phyloP scores from a whole-genome alignment of 1,284 basidiomycete species.

The Cutaneotrichosporon sp. region DNA sequence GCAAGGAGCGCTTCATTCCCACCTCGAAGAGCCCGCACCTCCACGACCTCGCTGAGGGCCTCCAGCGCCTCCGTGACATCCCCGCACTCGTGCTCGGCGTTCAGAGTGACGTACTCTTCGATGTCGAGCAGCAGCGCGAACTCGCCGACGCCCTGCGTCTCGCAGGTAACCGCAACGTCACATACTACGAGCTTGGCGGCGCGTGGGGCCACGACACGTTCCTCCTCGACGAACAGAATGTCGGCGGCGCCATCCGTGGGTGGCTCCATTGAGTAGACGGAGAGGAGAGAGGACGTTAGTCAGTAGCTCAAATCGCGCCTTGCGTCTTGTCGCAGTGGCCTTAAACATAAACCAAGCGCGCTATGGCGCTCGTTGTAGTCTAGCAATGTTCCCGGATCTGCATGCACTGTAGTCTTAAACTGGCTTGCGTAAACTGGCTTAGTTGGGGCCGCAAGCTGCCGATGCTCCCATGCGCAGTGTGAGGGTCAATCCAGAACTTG shows the following conservation, averaged over 20 bases:
- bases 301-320: background rate
- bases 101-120: slow-evolving; percentile 94
- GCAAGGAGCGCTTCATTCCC: slow-evolving; percentile 56
- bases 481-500: no score
- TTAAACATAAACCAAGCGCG: background rate
- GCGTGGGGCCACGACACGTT: slow-evolving; percentile 99
- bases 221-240: slow-evolving; percentile 75
- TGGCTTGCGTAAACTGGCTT: no score
- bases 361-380: background rate
- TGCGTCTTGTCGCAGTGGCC: background rate
- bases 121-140: slow-evolving; percentile 95
- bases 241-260: slow-evolving; percentile 74
- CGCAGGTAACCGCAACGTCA: slow-evolving; percentile 81
- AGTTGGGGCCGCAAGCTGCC: background rate
- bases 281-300: background rate
- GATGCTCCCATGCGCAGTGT: no score
- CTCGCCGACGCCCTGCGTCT: slow-evolving; percentile 87
- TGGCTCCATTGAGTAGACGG: slow-evolving; percentile 54
- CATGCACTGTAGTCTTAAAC: background rate
- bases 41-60: slow-evolving; percentile 75
- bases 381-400: slow-evolving; percentile 1
- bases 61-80: slow-evolving; percentile 71
- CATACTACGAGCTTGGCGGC: slow-evolving; percentile 95
- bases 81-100: slow-evolving; percentile 89
- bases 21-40: slow-evolving; percentile 67